Conservation (phyloP, 1,139 yeast genomes). For the Hyphopichia burtonii region DNA sequence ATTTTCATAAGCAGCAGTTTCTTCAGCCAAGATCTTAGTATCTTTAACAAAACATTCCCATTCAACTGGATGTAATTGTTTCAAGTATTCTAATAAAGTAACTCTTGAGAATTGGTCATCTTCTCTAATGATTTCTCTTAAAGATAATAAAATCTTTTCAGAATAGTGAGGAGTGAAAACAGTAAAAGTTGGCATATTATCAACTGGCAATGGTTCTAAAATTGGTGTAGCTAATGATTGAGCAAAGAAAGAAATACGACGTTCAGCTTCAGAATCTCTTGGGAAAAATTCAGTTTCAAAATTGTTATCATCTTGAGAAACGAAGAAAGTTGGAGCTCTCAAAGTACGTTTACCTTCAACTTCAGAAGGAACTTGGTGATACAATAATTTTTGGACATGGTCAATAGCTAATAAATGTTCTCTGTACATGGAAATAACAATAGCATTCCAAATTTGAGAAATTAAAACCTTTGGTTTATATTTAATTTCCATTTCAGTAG, state of each 20-base stretch:
- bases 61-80: constrained; percentile 97
- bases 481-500: constrained; percentile 98
- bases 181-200: constrained; percentile 98
- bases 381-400: constrained; percentile 93
- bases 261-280: constrained; percentile 93
- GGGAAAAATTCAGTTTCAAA: constrained; percentile 97
- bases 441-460: constrained; percentile 98
- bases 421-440: constrained; percentile 97
- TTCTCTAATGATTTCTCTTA: constrained; percentile 97
- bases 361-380: constrained; percentile 97
- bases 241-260: constrained; percentile 98
- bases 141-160: constrained; percentile 90
- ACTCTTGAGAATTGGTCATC: constrained; percentile 98
- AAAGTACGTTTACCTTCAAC: constrained; percentile 97
- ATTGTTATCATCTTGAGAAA: constrained; percentile 95
- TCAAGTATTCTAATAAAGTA: constrained; percentile 90
- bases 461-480: constrained; percentile 97
- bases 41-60: constrained; percentile 99
- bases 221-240: constrained; percentile 98
- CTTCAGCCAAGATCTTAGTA: constrained; percentile 97
- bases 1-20: constrained; percentile 82
- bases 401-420: constrained; percentile 96
- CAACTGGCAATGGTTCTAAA: constrained; percentile 97
- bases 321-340: constrained; percentile 98
- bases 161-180: constrained; percentile 97